Evolutionary conservation across 1,139 yeast genomes (phyloP), one percentile per base, ranked within the genome.

Genomic region (Suhomyces terraborum): DNA sequence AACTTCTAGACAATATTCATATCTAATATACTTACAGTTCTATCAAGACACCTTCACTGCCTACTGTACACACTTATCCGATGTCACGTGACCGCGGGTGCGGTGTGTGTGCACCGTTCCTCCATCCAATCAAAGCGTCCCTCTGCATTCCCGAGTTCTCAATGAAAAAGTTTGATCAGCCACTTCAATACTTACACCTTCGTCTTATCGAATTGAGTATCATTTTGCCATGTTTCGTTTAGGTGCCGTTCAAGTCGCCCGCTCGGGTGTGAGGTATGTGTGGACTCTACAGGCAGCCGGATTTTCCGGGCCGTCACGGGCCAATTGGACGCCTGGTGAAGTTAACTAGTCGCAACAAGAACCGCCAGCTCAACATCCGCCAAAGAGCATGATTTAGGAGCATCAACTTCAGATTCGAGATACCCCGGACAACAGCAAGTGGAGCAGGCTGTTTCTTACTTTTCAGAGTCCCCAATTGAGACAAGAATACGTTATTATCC

Each of bases 161-260:
- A 37, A 28, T 42, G 45, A 46, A 46, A 49, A 48, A 47, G 45
- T 41, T 41, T 41, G 38, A 38, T 38, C 41, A 38, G 30, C 24
- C 29, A 23, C 34, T 34, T 27, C 30, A 36, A 33, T 35, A 25
- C 22, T 37, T 38, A 41, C 36, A 38, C 39, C 34, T 23, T 42
- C 39, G 46, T 39, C 36, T 38, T 36, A 36, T 34, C 34, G 41
- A 44, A 41, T 43, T 42, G 41, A 44, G 35, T 35, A 42, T 35
- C 31, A 27, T 42, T 25, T 14, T 29, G 61, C 49, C 53, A 81
- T 81, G 87, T 80, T 80, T 73, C 79, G 82, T 67, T 76, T 79
- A 74, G 79, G 82, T 68, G 79, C 79, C 61, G 66, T 69, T 59
- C 80, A 75, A 66, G 78, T 73, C 61, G 80, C 78, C 72, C 84